Evolutionary conservation across 805 yeast species (phyloP).

Genomic region (Wickerhamomyces bisporus): DNA sequence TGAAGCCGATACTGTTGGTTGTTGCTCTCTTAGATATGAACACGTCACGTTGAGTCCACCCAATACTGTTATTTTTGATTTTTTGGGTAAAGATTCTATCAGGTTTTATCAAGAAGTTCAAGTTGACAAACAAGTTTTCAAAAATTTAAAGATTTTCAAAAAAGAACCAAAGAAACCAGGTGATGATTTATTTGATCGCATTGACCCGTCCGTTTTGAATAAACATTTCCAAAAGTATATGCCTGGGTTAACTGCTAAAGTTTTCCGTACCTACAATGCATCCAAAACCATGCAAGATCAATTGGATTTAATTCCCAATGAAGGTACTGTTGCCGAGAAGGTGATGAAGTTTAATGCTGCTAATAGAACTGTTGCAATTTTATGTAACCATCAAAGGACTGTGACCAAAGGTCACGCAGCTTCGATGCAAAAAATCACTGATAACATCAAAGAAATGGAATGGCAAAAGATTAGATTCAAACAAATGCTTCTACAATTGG

Average conservation of each 20-base stretch:
- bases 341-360: conserved; percentile 90
- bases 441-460: conserved; percentile 68
- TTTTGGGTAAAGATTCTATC: conserved; percentile 93
- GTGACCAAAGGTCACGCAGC: conserved; percentile 81
- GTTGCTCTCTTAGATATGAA: conserved; percentile 89
- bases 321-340: conserved; percentile 84
- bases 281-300: conserved; percentile 97
- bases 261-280: conserved; percentile 95
- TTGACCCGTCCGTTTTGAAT: conserved; percentile 78
- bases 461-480: conserved; percentile 81
- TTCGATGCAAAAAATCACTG: conserved; percentile 73
- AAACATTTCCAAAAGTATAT: conserved; percentile 84
- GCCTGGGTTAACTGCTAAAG: conserved; percentile 94
- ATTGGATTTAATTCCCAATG: conserved; percentile 75
- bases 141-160: conserved; percentile 81
- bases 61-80: conserved; percentile 79
- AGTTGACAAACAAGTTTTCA: conserved; percentile 88
- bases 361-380: conserved; percentile 88
- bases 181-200: conserved; percentile 86
- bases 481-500: conserved; percentile 63
- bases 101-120: conserved; percentile 88
- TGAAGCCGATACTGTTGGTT: conserved; percentile 97
- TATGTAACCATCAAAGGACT: conserved; percentile 96
- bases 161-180: conserved; percentile 87
- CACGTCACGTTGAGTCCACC: conserved; percentile 87